Evolutionary conservation across 2,329 filamentous ascomycete genomes (phyloP), one percentile per base, ranked within the genome.

Genomic region (Talaromyces funiculosus): DNA sequence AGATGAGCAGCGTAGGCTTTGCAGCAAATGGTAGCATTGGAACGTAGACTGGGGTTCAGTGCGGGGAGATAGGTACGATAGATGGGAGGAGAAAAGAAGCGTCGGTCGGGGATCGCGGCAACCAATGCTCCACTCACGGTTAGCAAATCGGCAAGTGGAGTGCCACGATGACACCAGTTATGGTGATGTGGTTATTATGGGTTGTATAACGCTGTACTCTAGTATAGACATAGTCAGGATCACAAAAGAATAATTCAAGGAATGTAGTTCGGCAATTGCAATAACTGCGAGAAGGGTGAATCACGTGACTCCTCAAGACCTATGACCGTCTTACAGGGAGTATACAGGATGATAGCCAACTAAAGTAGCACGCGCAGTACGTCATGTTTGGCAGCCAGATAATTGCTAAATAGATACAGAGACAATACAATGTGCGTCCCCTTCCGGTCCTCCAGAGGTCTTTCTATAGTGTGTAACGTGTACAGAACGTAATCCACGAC

Each of bases 101-200:
- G 33, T 22, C 42, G 29, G 29, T 51, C 56, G 56, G 57, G 22
- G 43, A 49, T 55, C 40, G 38, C 54, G 54, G 42, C 38, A 57
- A n/a, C 9, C 26, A 16, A 1, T 12, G 20, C 60, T 59, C 56
- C 60, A 59, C 56, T 45, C 40, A 31, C 49, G 60, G 49, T 54
- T 47, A 61, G 51, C 56, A 59, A 59, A 22, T 62, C 60, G 60
- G 60, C 60, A 62, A 62, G 60, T 62, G 60, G 56, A 51, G 24
- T 40, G n/a, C n/a, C n/a, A n/a, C 31, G 31, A 12, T 12, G 4
- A 31, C 2, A 14, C 33, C 14, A 14, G 22, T 35, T 38, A 24
- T 26, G 8, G 3, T 49, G 16, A 49, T 33, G 47, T n/a, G 26
- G 14, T 18, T 29, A 18, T 49, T 49, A 31, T 31, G 26, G n/a